Conservation (phyloP, 192 early-diverging fungal genomes). For the Backusella westeae region DNA sequence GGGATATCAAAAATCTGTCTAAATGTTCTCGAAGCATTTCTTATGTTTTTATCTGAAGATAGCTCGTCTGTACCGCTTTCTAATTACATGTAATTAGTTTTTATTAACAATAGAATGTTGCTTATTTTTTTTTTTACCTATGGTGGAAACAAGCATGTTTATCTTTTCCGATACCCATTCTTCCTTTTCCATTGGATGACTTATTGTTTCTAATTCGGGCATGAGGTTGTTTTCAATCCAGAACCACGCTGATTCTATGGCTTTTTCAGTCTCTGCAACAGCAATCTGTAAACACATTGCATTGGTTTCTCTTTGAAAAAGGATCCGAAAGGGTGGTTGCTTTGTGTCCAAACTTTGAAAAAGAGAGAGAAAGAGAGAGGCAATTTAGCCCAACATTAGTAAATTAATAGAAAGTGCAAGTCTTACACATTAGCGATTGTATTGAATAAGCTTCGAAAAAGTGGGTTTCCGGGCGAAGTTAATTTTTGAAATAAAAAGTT, state of each 20-base stretch:
- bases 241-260: constrained; percentile 85
- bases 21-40: constrained; percentile 85
- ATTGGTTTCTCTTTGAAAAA: constrained; percentile 62
- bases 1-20: constrained; percentile 84
- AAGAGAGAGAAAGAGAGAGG: not conserved
- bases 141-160: constrained; percentile 78
- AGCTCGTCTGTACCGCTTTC: constrained; percentile 70
- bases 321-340: constrained; percentile 87
- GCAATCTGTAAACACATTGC: constrained; percentile 77
- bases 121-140: constrained; percentile 43
- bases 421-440: constrained; percentile 93
- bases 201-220: constrained; percentile 66
- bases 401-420: not conserved
- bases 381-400: not conserved
- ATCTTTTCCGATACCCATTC: constrained; percentile 91
- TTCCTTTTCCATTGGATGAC: constrained; percentile 76
- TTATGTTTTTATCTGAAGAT: constrained; percentile 81
- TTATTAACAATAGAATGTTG: not conserved
- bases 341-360: constrained; percentile 79
- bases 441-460: constrained; percentile 72
- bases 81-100: not conserved
- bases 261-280: constrained; percentile 78
- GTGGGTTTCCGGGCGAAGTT: constrained; percentile 51
- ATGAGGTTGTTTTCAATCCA: constrained; percentile 90
- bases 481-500: constrained; percentile 73